These are phyloP conservation scores for Kodamaea leandrae DNA, from an alignment of 805 yeast genomes.

Conservation along the genomic window DNA sequence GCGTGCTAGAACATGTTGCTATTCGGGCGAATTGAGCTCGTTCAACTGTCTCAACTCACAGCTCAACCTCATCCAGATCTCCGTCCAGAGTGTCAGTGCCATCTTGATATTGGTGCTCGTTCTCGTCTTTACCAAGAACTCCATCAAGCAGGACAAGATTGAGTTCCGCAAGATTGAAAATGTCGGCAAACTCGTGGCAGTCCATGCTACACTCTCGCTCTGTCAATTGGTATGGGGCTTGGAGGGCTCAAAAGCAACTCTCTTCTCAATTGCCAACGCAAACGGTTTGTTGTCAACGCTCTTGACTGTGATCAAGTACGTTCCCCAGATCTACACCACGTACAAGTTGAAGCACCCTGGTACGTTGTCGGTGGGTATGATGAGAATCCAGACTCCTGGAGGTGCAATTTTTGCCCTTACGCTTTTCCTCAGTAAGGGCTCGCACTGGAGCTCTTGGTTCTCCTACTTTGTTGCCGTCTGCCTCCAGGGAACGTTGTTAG, in stretches of 20 bases:
- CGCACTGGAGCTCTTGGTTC: slow-evolving; percentile 85
- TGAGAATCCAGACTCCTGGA: slow-evolving; percentile 87
- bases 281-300: slow-evolving; percentile 66
- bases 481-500: slow-evolving; percentile 59
- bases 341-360: slow-evolving; percentile 72
- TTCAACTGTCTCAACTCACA: slow-evolving; percentile 69
- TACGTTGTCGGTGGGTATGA: slow-evolving; percentile 73
- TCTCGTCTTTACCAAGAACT: slow-evolving; percentile 43
- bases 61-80: slow-evolving; percentile 64
- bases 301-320: slow-evolving; percentile 66
- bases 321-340: slow-evolving; percentile 79
- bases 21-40: slow-evolving; percentile 35
- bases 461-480: slow-evolving; percentile 72
- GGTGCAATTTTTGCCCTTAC: slow-evolving; percentile 79
- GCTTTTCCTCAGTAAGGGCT: slow-evolving; percentile 65
- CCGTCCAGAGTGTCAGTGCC: slow-evolving; percentile 60
- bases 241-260: slow-evolving; percentile 18
- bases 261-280: slow-evolving; percentile 47
- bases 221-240: slow-evolving; percentile 36
- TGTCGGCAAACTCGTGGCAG: slow-evolving; percentile 41
- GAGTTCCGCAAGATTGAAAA: slow-evolving; percentile 43
- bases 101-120: slow-evolving; percentile 55
- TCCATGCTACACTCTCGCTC: slow-evolving; percentile 34
- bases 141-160: slow-evolving; percentile 44
- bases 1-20: slow-evolving; percentile 63